Evolutionary conservation across 177 flowering plant species (phyloP), one percentile per base, ranked within the genome.

Genomic region (Tripterygium wilfordii): DNA sequence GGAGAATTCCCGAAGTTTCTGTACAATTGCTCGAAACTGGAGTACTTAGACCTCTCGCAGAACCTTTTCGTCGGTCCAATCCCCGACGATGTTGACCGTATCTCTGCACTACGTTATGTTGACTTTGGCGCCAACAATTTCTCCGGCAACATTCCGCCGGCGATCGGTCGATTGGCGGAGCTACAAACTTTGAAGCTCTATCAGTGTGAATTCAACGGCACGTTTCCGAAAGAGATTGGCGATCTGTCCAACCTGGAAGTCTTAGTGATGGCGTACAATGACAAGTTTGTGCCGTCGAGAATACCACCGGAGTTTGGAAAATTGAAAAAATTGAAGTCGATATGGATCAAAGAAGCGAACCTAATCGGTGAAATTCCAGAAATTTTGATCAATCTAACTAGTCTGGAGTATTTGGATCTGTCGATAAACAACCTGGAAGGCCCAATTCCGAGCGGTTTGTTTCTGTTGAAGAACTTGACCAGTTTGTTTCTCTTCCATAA

Each of bases 61-160:
- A 79, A 77, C 44, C 46, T 19, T 32, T 69, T 76, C 24, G 64
- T 58, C 10, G 80, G 76, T 12, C 42, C 61, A 2, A 53, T 76
- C 10, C 85, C 85, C 3, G 44, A 25, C 13, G 64, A 65, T 32
- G 57, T 76, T 15, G 49, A 66, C 53, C 43, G 54, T n/a, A 41
- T 72, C 1, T 37, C 56, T 1, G 24, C 21, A 2, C 70, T 79
- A 19, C 30, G 13, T 13, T 54, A 36, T 35, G 19, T 77, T 5
- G 54, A 74, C 54, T 37, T 79, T 1, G 32, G 53, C 2, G 78
- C 35, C 1, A 79, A 79, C 51, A 67, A 68, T 30, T 72, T 76
- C 57, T 51, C 75, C 13, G 75, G 72, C 16, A 57, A 62, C 31
- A 60, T 76, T 20, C 77, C 75, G 1, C 26, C 62, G 16, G 45